Base-by-base conservation (phyloP, 2,329 filamentous ascomycete genomes). In the Colletotrichum gloeosporioides region DNA sequence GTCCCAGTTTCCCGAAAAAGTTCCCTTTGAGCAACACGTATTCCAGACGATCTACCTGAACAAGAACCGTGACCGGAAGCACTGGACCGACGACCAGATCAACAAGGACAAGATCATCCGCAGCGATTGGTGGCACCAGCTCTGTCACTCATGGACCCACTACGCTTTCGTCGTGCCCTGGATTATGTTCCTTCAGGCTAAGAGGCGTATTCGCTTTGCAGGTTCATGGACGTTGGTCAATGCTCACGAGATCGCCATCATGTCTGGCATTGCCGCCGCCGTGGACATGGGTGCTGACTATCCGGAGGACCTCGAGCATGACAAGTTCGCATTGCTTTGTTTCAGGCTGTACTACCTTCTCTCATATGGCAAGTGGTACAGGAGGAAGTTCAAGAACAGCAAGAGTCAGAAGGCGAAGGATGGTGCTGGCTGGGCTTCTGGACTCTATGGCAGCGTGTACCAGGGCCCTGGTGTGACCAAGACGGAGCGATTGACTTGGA, bases 151-250 rank as follows among this genome's bases (percentile, higher is more conserved):
- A 25, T 92, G 87, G 83, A 91, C 89, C 12, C 90, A 92, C 79
- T 92, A 92, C 81, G 79, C 88, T 6, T 89, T 91, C 72, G 90
- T 92, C 4, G 90, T 94, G 2, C 92, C 92, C 0, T 92, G 91
- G 85, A 89, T 94, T 86, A 92, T 91, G 91, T 89, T 92, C 55
- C 88, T 94, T 6, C 92, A 94, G 79, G 92, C 91, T 4, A 88
- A 88, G 73, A 89, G 88, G 44, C 87, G 88, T 77, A 93, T 92
- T 1, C 87, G 90, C 12, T 94, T 90, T 80, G 92, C 92, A 2
- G 90, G 88, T 1, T 87, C 89, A 22, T 94, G 92, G 92, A 94
- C 92, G 0, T 87, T 94, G 73, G 90, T 94, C 75, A 92, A 92
- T 76, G 90, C 90, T 3, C 91, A 95, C 80, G 93, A 95, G 81